Base-by-base conservation (phyloP, 768 basidiomycete genomes). In the Suillus ampliporus region DNA sequence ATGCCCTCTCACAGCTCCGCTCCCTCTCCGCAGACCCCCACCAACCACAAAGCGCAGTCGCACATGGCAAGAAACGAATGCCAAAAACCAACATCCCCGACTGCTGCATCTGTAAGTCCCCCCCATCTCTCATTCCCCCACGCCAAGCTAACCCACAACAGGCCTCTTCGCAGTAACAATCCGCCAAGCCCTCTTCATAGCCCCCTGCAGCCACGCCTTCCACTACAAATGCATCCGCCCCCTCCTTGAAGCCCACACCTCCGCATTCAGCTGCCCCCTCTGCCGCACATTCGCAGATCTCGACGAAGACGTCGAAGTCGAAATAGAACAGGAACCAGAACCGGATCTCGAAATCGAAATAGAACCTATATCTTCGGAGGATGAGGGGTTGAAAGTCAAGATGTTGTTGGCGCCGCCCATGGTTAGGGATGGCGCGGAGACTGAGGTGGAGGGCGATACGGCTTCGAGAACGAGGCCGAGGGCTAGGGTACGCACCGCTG, bases 221-320 rank as follows among this genome's bases (percentile, higher is more conserved):
- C 94, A 95, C 79, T 95, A 93, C 86, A 99, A 98, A 77, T 98
- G 97, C 75, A 95, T 99, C 63, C 86, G 95, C 1, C 97, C 96
- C 2, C 83, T 99, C 13, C 83, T 98, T 47, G 86, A 92, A 67
- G 77, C 84, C n/a, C 94, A 98, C 76, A 88, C 95, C 68, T 94
- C 96, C 0, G 91, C 92, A 7, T 99, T 99, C 79, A 92, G 88
- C 15, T 99, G 97, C 71, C 97, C 97, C 0, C 85, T 99, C 8
- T 99, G 97, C 75, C 84, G 97, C 44, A 95, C 95, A 0, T 99
- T 91, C 69, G 95, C 95, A 15, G 91, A 99, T 73, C 85, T 99
- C 19, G 95, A 99, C 54, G 95, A 94, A 61, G 97, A 98, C 71
- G 96, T 97, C 54, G 97, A 98, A 66, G 79, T 86, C 0, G 89